Conservation (phyloP, 108 stramenopile genomes). For the Stephanodiscus triporus region DNA sequence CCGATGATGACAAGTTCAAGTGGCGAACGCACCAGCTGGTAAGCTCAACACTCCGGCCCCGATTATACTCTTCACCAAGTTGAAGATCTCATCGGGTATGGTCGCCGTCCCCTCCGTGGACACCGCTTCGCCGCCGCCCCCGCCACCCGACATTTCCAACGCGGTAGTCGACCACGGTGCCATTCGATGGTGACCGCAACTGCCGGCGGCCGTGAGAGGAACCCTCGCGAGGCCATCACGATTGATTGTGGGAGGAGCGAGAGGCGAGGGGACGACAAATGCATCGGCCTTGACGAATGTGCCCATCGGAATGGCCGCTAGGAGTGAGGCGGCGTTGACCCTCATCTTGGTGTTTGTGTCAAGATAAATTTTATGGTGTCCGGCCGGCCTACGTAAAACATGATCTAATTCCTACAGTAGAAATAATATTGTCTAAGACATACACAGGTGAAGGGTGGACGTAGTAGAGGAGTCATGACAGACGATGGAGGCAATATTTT, state of each 20-base stretch:
- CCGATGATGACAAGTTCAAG: too few relatives aligned
- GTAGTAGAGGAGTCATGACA: too few relatives aligned
- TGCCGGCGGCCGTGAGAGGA: slow-evolving; percentile 21
- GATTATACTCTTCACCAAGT: slow-evolving; percentile 92
- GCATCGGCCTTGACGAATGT: slow-evolving; percentile 48
- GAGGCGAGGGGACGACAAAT: slow-evolving; percentile 29
- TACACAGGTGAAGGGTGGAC: too few relatives aligned
- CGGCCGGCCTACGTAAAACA: too few relatives aligned
- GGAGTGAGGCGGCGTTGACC: slow-evolving; percentile 37
- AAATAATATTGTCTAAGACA: too few relatives aligned
- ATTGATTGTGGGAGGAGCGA: background rate
- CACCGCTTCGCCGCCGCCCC: slow-evolving; percentile 27
- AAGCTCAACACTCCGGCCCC: slow-evolving; percentile 95
- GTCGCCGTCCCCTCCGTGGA: slow-evolving; percentile 69
- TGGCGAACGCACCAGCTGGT: slow-evolving; percentile 68
- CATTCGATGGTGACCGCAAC: too few relatives aligned
- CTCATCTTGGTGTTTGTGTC: slow-evolving; percentile 23
- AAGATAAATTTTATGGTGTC: background rate
- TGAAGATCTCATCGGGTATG: slow-evolving; percentile 88
- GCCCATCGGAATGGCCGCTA: slow-evolving; percentile 40
- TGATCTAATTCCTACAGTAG: too few relatives aligned
- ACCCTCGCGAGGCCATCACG: slow-evolving; percentile 20
- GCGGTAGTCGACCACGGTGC: slow-evolving; percentile 20
- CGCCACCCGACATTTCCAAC: slow-evolving; percentile 44
- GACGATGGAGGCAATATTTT: too few relatives aligned